phyloP scores from a whole-genome alignment of 1,284 basidiomycete species.

The Crocinoboletus sp. region DNA sequence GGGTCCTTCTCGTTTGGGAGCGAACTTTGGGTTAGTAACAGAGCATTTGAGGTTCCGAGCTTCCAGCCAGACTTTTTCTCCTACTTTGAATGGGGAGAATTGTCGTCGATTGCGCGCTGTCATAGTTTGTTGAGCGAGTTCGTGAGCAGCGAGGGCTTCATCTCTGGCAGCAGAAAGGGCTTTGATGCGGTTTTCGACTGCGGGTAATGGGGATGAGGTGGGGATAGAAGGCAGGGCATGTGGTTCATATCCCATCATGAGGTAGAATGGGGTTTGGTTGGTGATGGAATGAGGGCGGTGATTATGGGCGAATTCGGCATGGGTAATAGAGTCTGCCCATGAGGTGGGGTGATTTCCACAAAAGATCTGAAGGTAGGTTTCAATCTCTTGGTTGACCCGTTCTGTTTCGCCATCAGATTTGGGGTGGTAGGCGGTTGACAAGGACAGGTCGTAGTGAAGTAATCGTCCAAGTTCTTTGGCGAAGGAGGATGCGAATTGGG shows the following conservation, averaged over 20 bases:
- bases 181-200: no score
- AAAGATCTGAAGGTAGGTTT: neutral
- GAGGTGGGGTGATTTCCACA: neutral
- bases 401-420: neutral
- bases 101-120: accelerated
- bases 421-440: neutral
- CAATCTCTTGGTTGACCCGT: neutral
- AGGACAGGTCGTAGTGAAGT: neutral
- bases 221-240: neutral
- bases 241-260: neutral
- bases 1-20: no score
- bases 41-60: neutral
- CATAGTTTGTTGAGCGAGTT: neutral
- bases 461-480: neutral
- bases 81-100: neutral
- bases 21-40: no score
- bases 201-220: no score
- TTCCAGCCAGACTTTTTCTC: neutral
- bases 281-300: neutral
- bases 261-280: neutral
- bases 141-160: neutral
- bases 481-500: neutral
- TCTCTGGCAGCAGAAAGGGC: neutral
- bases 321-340: accelerated
- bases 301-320: neutral